phyloP scores from a whole-genome alignment of 257 asterid genomes.

The Leonotis leonurus region DNA sequence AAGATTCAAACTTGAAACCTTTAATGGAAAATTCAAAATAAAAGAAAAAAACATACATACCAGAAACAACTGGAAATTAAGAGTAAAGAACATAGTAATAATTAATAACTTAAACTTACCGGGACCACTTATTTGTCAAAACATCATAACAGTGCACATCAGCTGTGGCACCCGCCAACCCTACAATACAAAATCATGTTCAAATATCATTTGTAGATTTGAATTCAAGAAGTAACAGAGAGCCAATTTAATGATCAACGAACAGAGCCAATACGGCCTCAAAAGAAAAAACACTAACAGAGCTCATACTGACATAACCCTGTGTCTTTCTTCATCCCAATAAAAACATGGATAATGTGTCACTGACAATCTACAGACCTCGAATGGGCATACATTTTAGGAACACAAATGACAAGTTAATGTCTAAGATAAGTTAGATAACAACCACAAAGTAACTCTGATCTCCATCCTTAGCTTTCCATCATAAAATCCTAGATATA shows the following conservation, averaged over 20 bases:
- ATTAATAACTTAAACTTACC: constrained; percentile 36
- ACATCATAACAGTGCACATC: constrained; percentile 94
- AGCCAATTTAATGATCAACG: not conserved
- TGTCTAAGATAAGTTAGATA: too few relatives aligned
- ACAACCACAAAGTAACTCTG: not conserved
- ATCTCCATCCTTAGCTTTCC: constrained; percentile 7
- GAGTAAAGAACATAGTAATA: not conserved
- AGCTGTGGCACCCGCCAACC: constrained; percentile 98
- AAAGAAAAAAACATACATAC: constrained; percentile 15
- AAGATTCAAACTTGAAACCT: constrained; percentile 7
- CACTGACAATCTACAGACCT: not conserved
- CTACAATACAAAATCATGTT: constrained; percentile 48
- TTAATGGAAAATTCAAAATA: constrained; percentile 8
- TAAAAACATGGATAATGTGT: constrained; percentile 8
- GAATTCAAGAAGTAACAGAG: not conserved
- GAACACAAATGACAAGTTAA: not conserved
- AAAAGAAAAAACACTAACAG: too few relatives aligned
- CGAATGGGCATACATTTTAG: not conserved
- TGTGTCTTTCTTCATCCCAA: not conserved
- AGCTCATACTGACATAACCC: constrained; percentile 2
- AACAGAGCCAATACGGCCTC: too few relatives aligned
- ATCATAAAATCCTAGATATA: not conserved
- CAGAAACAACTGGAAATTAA: not conserved
- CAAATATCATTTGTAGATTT: constrained; percentile 5
- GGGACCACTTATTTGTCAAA: constrained; percentile 86